phyloP scores from a whole-genome alignment of 306 rosid species.

The Hippophae gyantsensis region DNA sequence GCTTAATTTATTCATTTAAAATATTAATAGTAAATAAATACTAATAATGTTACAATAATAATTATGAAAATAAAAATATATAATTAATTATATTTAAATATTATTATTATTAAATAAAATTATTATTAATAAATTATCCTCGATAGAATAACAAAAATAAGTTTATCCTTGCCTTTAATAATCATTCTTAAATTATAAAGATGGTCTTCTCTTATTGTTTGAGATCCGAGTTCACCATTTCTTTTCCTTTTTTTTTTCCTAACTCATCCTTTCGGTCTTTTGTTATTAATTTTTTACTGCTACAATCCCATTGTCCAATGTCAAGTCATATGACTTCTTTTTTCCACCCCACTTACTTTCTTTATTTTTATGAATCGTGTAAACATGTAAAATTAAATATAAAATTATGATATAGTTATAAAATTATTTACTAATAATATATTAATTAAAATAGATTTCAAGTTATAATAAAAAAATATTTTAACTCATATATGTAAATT shows the following conservation, averaged over 20 bases:
- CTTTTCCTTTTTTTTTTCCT: constrained; percentile 23
- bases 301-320: constrained; percentile 20
- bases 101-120: too few species aligned
- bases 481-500: too few species aligned
- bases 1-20: too few species aligned
- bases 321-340: not conserved
- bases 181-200: constrained; percentile 34
- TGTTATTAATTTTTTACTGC: constrained; percentile 19
- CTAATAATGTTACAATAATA: too few species aligned
- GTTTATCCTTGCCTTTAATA: constrained; percentile 24
- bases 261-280: constrained; percentile 23
- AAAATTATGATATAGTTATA: too few species aligned
- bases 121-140: not conserved
- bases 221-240: constrained; percentile 74
- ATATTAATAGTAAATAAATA: too few species aligned
- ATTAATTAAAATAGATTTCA: too few species aligned
- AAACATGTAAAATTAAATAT: too few species aligned
- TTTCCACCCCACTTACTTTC: not conserved
- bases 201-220: constrained; percentile 43
- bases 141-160: constrained; percentile 17
- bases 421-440: too few species aligned
- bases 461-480: too few species aligned
- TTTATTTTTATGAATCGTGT: not conserved
- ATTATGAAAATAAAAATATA: too few species aligned
- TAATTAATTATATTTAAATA: too few species aligned